Evolutionary conservation across 169 alveolate genomes (phyloP), one percentile per base, ranked within the genome.

Genomic region (Plasmodium yoelii): DNA sequence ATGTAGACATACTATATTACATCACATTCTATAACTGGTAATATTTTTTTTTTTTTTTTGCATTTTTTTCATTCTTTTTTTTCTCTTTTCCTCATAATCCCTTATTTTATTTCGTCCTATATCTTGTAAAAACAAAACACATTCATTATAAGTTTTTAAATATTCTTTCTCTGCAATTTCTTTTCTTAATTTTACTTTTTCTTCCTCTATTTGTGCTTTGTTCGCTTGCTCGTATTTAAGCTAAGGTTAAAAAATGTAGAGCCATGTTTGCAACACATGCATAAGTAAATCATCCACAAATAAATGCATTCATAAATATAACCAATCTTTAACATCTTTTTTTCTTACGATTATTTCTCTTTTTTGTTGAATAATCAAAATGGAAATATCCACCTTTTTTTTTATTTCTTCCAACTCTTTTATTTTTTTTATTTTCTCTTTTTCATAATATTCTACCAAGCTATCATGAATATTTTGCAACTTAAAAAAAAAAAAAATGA

Each of bases 381-480:
- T 67, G 22, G 63, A 61, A 19, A 49, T 22, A 10, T 75, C 28
- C n/a, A 75, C 42, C 53, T 75, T 68, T 5, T 61, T 47, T 47
- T 75, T 75, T 61, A 42, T 75, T 39, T 75, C 59, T 4, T 75
- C 88, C 24, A 75, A 55, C 68, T 34, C 51, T 34, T 63, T 44
- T 34, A 22, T 75, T 56, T 57, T 61, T 47, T 75, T 47, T 4
- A 12, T 4, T 64, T 44, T 75, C 46, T 75, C 88, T 34, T 75
- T 75, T 51, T 75, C 42, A 44, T 75, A 75, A 42, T 75, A 75
- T 6, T 75, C 88, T 22, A 75, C 75, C 26, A 75, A 56, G 13
- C 64, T 69, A 44, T 75, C 88, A 49, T 75, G 88, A 12, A 75
- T 67, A 69, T 61, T 64, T 75, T 75, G 88, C 34, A 75, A 56